phyloP scores from a whole-genome alignment of 1,139 yeast species.

The Blastobotrys apis region DNA sequence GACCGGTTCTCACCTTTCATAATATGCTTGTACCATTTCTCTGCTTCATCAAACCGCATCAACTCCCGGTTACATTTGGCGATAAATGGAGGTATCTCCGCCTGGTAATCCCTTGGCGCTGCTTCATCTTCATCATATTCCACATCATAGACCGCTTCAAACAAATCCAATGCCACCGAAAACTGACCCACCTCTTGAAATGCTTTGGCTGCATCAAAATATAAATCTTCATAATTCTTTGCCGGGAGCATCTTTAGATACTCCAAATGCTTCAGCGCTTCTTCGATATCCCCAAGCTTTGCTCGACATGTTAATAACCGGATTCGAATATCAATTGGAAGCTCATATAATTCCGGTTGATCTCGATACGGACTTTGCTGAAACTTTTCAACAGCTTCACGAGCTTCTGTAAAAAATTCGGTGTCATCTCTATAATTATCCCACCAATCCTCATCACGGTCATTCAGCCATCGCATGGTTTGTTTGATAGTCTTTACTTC shows the following conservation, averaged over 20 bases:
- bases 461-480: constrained; percentile 80
- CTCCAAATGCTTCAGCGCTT: constrained; percentile 68
- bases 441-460: constrained; percentile 79
- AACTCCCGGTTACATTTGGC: constrained; percentile 77
- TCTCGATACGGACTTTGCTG: constrained; percentile 18
- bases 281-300: constrained; percentile 57
- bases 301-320: constrained; percentile 74
- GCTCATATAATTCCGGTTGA: constrained; percentile 30
- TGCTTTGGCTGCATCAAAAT: constrained; percentile 69
- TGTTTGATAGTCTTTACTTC: constrained; percentile 64
- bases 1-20: constrained; percentile 53
- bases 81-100: constrained; percentile 42
- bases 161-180: constrained; percentile 67
- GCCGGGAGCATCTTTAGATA: constrained; percentile 54
- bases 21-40: constrained; percentile 56
- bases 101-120: too few species aligned
- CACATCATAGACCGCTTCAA: constrained; percentile 31
- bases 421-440: constrained; percentile 74
- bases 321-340: constrained; percentile 84
- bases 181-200: constrained; percentile 64
- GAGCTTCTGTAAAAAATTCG: constrained; percentile 68
- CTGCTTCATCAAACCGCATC: constrained; percentile 68
- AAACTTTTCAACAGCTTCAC: constrained; percentile 31
- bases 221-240: constrained; percentile 66
- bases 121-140: constrained; percentile 15